These are phyloP conservation scores for Pseudogymnoascus verrucosus DNA, from an alignment of 2,329 filamentous ascomycete genomes.

Conservation along the genomic window DNA sequence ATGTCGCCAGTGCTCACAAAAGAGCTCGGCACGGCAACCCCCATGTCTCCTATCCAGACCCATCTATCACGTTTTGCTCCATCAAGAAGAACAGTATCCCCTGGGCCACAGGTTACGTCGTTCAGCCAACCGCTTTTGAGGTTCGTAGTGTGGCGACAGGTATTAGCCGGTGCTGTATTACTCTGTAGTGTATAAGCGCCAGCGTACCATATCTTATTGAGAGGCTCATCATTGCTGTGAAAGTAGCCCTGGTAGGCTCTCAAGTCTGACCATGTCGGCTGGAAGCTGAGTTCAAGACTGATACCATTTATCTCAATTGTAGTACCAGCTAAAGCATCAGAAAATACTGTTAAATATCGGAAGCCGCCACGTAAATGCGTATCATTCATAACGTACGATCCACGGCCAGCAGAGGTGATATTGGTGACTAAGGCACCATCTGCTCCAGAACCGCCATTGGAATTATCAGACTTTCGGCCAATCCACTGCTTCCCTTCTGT, in stretches of 20 bases:
- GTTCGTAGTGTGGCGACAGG: constrained; percentile 25
- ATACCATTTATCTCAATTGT: constrained; percentile 25
- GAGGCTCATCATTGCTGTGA: constrained; percentile 25
- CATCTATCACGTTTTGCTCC: constrained; percentile 50
- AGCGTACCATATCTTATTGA: constrained; percentile 32
- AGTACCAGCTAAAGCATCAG: background rate
- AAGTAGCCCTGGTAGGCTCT: constrained; percentile 26
- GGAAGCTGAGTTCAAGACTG: constrained; percentile 31
- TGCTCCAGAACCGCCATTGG: constrained; percentile 37
- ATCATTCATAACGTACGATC: constrained; percentile 37
- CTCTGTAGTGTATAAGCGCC: constrained; percentile 18
- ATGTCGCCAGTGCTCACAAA: constrained; percentile 41
- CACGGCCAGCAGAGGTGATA: constrained; percentile 28
- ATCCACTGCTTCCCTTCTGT: constrained; percentile 41
- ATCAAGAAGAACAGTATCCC: constrained; percentile 29
- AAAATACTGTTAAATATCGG: constrained; percentile 38
- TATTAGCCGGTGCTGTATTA: constrained; percentile 23
- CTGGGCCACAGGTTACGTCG: constrained; percentile 30
- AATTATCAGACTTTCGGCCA: constrained; percentile 39
- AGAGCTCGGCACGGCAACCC: constrained; percentile 42
- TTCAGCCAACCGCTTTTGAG: constrained; percentile 30
- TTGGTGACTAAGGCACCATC: constrained; percentile 41
- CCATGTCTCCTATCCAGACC: constrained; percentile 52
- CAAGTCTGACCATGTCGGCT: constrained; percentile 34
- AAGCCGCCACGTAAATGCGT: constrained; percentile 42